Base-by-base conservation (phyloP, 768 basidiomycete genomes). In the Fomitopsis serialis region DNA sequence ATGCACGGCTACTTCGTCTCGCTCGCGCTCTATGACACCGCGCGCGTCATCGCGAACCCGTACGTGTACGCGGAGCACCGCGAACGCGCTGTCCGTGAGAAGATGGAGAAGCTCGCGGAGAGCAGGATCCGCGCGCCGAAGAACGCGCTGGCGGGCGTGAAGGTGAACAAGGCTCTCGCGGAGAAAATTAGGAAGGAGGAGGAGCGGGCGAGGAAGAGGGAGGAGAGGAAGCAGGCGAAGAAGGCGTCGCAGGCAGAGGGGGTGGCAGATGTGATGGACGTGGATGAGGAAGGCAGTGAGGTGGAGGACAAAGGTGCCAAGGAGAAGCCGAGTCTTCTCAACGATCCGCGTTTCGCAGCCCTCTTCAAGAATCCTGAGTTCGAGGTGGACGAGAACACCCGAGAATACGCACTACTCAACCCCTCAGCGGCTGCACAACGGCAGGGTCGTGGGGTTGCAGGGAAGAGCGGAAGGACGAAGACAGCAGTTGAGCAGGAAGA, bases 1-100 rank as follows among this genome's bases (percentile, higher is more conserved):
- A 98, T 99, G 96, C 97, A 99, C 70, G 97, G 97, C 42, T 98
- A 95, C 81, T 98, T 99, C 75, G 71, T 98, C 57, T 91, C 94
- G 4, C 84, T 98, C 71, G 92, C 93, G 63, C 81, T 98, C 5
- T 98, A 98, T 74, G 92, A 95, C 61, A 88, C 95, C 48, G 97
- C 97, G 1, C 86, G 95, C 29, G 80, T 96, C 58, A 94, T 98
- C 60, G 87, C 93, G 53, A 98, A 98, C 73, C 97, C 97, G 2
- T 95, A 92, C 66, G 92, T 87, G 10, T 98, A 98, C 68, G 85
- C 85, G 37, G 97, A 99, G 64, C 86, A 98, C 68, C 87, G 93
- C 58, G 93, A 96, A 68, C 87, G 85, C 63, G 72, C 92, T 65
- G 79, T 98, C 50, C 80, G 81, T 48, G 87, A 92, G 63, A 92